A percentile compares a stretch with the other conserved stretches of the same genome.
phyloP scores from a whole-genome alignment of 805 yeast genomes.

The Cyberlindnera bimundalis region DNA sequence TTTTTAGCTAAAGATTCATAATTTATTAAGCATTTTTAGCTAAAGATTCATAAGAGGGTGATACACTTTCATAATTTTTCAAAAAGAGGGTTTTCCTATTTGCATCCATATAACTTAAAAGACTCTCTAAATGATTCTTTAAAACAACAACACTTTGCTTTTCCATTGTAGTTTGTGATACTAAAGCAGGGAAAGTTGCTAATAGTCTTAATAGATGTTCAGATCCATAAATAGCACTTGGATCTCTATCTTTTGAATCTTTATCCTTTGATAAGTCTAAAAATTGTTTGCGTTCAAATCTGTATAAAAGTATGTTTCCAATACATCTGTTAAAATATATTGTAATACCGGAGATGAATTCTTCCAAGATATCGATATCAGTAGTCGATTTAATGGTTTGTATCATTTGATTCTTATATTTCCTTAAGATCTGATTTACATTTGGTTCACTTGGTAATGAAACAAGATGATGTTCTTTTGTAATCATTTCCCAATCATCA shows the following conservation, averaged over 20 bases:
- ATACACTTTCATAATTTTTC: constrained; percentile 46
- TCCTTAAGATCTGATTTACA: constrained; percentile 50
- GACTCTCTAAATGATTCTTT: constrained; percentile 49
- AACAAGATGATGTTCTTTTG: constrained; percentile 72
- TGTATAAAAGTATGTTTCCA: constrained; percentile 65
- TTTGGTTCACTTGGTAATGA: constrained; percentile 57
- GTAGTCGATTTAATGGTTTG: constrained; percentile 29
- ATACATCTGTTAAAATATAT: constrained; percentile 72
- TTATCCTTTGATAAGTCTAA: constrained; percentile 43
- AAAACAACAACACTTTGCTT: constrained; percentile 58
- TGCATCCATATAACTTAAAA: constrained; percentile 49
- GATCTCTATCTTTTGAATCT: constrained; percentile 32
- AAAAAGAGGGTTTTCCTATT: constrained; percentile 37
- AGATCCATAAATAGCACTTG: constrained; percentile 63
- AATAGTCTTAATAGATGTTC: constrained; percentile 79
- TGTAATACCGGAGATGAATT: constrained; percentile 66
- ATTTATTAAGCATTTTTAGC: constrained; percentile 16
- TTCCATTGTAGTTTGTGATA: constrained; percentile 79
- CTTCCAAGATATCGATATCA: constrained; percentile 50
- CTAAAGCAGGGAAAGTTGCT: constrained; percentile 77
- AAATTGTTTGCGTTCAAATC: constrained; percentile 75
- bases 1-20: too few species aligned
- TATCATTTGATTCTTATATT: constrained; percentile 39
- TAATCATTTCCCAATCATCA: constrained; percentile 91
- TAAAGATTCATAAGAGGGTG: constrained; percentile 44